These are phyloP conservation scores for Phytophthora litchii DNA, from an alignment of 352 stramenopile species.

Conservation along the genomic window DNA sequence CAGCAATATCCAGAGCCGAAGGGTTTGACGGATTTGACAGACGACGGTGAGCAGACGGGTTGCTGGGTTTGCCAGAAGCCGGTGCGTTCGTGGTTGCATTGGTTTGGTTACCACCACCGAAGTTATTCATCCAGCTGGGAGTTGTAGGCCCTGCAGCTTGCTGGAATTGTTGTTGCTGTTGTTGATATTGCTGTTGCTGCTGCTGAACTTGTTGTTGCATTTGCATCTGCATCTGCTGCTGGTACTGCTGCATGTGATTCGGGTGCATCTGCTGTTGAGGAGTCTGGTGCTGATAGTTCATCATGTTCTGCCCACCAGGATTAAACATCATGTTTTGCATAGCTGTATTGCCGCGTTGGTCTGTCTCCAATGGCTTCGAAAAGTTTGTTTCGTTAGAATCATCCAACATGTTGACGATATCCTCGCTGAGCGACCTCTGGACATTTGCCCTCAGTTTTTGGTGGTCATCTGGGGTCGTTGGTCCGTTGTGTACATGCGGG, in stretches of 20 bases:
- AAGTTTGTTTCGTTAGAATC: constrained; percentile 50
- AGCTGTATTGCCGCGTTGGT: constrained; percentile 16
- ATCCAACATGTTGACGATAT: constrained; percentile 80
- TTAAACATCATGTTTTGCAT: constrained; percentile 37
- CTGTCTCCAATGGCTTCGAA: constrained; percentile 36
- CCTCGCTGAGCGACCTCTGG: constrained; percentile 73
- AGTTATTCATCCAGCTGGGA: constrained; percentile 43
- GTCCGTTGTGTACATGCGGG: not conserved
- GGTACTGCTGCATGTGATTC: constrained; percentile 20
- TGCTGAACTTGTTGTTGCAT: constrained; percentile 29
- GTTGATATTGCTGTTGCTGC: constrained; percentile 26
- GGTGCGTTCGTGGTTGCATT: constrained; percentile 24
- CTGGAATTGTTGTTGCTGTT: constrained; percentile 51
- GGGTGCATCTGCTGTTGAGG: constrained; percentile 12
- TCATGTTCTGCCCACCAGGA: constrained; percentile 6
- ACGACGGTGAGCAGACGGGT: constrained; percentile 14
- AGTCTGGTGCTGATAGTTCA: constrained; percentile 22
- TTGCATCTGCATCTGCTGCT: constrained; percentile 44
- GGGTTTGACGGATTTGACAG: constrained; percentile 8
- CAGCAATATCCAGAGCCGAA: constrained; percentile 34
- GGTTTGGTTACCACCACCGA: constrained; percentile 27
- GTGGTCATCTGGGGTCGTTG: constrained; percentile 9
- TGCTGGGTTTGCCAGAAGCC: constrained; percentile 27
- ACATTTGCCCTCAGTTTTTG: constrained; percentile 44
- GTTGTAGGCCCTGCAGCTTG: constrained; percentile 23